Conservation (phyloP, 805 yeast species). For the Pichia eremophila region DNA sequence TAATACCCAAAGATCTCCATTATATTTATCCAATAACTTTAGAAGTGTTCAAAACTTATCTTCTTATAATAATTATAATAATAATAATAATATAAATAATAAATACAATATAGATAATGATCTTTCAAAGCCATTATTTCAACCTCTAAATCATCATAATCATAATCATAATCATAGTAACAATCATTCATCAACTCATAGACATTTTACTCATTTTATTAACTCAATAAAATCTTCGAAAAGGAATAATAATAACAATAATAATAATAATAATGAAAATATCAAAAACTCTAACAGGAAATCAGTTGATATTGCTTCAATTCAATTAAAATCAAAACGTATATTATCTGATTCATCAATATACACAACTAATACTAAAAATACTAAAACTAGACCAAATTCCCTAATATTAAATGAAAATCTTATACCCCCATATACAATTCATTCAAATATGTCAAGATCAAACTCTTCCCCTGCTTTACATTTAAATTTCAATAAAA, state of each 20-base stretch:
- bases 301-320: neutral
- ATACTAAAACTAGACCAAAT: conserved; percentile 3
- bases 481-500: neutral
- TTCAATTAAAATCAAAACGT: neutral
- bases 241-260: too few relatives aligned
- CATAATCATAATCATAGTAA: too few relatives aligned
- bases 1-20: neutral
- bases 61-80: neutral
- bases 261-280: neutral
- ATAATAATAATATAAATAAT: too few relatives aligned
- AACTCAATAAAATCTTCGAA: neutral
- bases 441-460: neutral
- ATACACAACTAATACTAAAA: too few relatives aligned
- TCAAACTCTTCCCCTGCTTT: too few relatives aligned
- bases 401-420: neutral
- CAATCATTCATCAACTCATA: too few relatives aligned
- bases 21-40: neutral
- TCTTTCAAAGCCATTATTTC: too few relatives aligned
- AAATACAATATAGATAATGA: too few relatives aligned
- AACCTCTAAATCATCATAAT: too few relatives aligned
- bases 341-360: conserved; percentile 5
- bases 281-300: neutral
- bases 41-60: conserved; percentile 1
- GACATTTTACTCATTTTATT: too few relatives aligned
- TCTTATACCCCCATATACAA: neutral